Conservation (phyloP, 257 asterid species). For the Gentiana dahurica region DNA sequence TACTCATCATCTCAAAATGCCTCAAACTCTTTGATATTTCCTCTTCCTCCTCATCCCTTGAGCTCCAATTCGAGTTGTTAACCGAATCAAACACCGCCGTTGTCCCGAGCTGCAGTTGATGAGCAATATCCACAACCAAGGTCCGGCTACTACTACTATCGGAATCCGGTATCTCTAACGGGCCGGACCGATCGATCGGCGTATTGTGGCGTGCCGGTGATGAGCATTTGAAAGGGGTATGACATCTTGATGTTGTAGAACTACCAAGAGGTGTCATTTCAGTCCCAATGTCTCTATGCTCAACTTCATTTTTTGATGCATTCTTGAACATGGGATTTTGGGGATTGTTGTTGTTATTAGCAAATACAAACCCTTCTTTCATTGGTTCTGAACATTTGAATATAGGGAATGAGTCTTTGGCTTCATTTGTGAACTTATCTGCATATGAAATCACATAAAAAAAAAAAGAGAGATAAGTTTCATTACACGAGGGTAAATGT, state of each 20-base stretch:
- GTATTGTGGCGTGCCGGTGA: constrained; percentile 91
- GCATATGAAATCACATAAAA: constrained; percentile 19
- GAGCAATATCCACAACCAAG: constrained; percentile 33
- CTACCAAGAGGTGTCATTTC: constrained; percentile 98
- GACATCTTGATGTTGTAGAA: constrained; percentile 79
- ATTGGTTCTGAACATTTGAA: constrained; percentile 48
- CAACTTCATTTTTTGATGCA: constrained; percentile 28
- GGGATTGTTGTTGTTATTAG: constrained; percentile 16
- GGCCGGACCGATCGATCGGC: constrained; percentile 79
- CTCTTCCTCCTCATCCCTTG: constrained; percentile 95
- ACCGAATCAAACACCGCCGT: constrained; percentile 42
- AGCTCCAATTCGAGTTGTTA: constrained; percentile 67
- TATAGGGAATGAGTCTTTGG: constrained; percentile 26
- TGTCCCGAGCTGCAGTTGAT: constrained; percentile 46
- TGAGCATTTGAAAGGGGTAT: constrained; percentile 64
- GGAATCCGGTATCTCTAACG: constrained; percentile 27
- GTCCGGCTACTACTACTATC: constrained; percentile 17
- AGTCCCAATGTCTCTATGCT: constrained; percentile 83
- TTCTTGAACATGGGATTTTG: constrained; percentile 18
- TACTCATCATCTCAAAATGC: constrained; percentile 64
- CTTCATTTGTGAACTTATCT: constrained; percentile 75
- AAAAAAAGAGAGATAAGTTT: background rate
- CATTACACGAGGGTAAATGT: background rate
- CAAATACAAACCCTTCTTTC: constrained; percentile 65
- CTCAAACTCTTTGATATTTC: constrained; percentile 95